A percentile compares a stretch with the other conserved stretches of the same genome.
Conservation (phyloP, 1,139 yeast genomes). For the Taiozyma sp. region DNA sequence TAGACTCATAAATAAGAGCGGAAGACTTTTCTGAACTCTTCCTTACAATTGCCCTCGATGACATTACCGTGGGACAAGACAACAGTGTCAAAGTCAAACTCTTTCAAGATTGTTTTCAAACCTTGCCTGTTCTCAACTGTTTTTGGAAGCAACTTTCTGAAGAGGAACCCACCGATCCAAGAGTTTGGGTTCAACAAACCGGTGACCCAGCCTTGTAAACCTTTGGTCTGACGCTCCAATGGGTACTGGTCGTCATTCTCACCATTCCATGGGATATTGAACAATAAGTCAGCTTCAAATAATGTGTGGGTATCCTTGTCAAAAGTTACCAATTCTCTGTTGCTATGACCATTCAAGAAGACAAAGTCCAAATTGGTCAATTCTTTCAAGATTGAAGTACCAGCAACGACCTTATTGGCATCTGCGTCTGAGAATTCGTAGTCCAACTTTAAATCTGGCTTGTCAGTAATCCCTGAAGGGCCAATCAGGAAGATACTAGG, state of each 20-base stretch:
- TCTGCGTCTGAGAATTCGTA: slow-evolving; percentile 10
- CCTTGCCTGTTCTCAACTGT: slow-evolving; percentile 24
- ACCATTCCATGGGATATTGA: slow-evolving; percentile 36
- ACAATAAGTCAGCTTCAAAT: slow-evolving; percentile 52
- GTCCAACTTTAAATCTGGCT: slow-evolving; percentile 9
- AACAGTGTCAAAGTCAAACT: slow-evolving; percentile 46
- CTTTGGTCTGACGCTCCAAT: slow-evolving; percentile 36
- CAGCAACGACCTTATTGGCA: slow-evolving; percentile 17
- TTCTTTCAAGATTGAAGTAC: slow-evolving; percentile 9
- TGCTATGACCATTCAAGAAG: slow-evolving; percentile 48
- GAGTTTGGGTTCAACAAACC: slow-evolving; percentile 37
- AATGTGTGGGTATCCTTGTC: slow-evolving; percentile 43
- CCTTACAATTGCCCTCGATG: slow-evolving; percentile 40
- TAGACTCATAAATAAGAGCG: slow-evolving; percentile 7
- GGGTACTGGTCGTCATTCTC: slow-evolving; percentile 43
- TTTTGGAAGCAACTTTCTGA: slow-evolving; percentile 25
- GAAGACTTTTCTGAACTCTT: slow-evolving; percentile 16
- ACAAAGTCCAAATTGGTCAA: slow-evolving; percentile 45
- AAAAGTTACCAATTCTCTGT: slow-evolving; percentile 51
- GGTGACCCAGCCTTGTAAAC: slow-evolving; percentile 34
- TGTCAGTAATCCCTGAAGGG: slow-evolving; percentile 10
- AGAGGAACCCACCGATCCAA: slow-evolving; percentile 32
- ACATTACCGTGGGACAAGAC: slow-evolving; percentile 59
- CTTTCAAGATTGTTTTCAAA: slow-evolving; percentile 30
- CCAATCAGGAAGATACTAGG: slow-evolving; percentile 11